phyloP scores from a whole-genome alignment of 2,329 filamentous ascomycete species.

The Penicillium hesseltinei region DNA sequence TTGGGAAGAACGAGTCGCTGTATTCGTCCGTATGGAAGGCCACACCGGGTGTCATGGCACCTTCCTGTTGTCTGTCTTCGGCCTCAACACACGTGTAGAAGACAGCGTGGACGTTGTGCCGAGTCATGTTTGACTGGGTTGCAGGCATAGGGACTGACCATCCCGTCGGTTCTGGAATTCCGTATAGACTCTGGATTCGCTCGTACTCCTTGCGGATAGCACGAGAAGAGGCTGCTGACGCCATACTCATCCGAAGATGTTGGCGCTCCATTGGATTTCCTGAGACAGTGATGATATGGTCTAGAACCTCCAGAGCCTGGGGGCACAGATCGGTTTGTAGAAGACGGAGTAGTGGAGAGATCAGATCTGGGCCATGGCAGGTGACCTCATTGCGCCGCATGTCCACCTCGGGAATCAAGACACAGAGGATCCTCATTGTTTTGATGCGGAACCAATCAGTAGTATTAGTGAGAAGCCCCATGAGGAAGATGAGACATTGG shows the following conservation, averaged over 20 bases:
- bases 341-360: constrained; percentile 84
- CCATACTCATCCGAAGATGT: constrained; percentile 97
- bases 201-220: constrained; percentile 92
- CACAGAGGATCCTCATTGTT: constrained; percentile 84
- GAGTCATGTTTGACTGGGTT: constrained; percentile 79
- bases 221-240: constrained; percentile 73
- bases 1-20: constrained; percentile 73
- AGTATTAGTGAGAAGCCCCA: constrained; percentile 87
- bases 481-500: constrained; percentile 80
- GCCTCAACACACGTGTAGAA: constrained; percentile 87
- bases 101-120: constrained; percentile 89
- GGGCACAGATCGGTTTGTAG: constrained; percentile 92
- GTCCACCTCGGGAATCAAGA: constrained; percentile 83
- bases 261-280: constrained; percentile 90
- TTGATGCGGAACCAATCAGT: constrained; percentile 87
- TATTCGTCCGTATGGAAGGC: constrained; percentile 90
- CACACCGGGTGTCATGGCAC: constrained; percentile 73
- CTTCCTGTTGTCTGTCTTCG: constrained; percentile 58
- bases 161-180: constrained; percentile 90
- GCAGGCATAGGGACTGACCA: constrained; percentile 96
- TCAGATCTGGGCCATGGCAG: constrained; percentile 87
- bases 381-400: constrained; percentile 90
- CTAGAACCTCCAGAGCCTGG: constrained; percentile 84
- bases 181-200: constrained; percentile 88
- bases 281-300: constrained; percentile 93